These are phyloP conservation scores for Colletotrichum lupini DNA, from an alignment of 2,329 filamentous ascomycete species.

Conservation along the genomic window DNA sequence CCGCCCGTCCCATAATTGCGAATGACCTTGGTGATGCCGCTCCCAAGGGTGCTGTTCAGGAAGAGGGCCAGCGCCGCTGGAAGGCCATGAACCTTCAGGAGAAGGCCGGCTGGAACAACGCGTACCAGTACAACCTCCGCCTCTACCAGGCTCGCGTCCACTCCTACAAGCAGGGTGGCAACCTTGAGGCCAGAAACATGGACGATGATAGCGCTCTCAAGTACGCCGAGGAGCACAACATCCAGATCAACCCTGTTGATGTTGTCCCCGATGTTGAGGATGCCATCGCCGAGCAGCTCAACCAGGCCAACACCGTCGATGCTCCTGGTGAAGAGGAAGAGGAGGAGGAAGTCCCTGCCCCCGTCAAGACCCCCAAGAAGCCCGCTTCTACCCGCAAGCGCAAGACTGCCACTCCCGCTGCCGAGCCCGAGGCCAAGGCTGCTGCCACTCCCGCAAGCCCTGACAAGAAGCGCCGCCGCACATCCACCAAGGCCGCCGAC, in stretches of 20 bases:
- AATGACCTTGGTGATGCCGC: constrained; percentile 79
- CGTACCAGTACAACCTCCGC: constrained; percentile 75
- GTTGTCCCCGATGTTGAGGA: constrained; percentile 58
- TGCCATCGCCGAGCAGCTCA: constrained; percentile 69
- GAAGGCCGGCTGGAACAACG: constrained; percentile 76
- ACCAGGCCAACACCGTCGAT: constrained; percentile 52
- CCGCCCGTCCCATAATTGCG: constrained; percentile 85
- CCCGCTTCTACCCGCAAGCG: constrained; percentile 62
- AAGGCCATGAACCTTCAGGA: constrained; percentile 78
- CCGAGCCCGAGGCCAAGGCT: constrained; percentile 50
- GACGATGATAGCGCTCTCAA: constrained; percentile 67
- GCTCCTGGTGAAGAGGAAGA: constrained; percentile 57
- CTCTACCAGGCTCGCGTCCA: constrained; percentile 74
- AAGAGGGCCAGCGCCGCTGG: constrained; percentile 90
- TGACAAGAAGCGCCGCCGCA: constrained; percentile 72
- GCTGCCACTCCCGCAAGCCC: constrained; percentile 62
- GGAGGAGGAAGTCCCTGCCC: constrained; percentile 50
- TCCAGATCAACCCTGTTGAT: constrained; percentile 63
- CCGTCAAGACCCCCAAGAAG: constrained; percentile 70
- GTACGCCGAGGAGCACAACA: constrained; percentile 69
- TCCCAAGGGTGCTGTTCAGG: constrained; percentile 87
- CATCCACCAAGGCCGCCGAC: constrained; percentile 65
- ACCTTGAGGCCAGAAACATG: constrained; percentile 69
- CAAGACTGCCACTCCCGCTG: constrained; percentile 63
- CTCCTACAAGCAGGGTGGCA: constrained; percentile 72